Percentiles rank a stretch among this genome's conserved stretches.
phyloP scores from a whole-genome alignment of 805 yeast genomes.

The Ogataea degrootiae region DNA sequence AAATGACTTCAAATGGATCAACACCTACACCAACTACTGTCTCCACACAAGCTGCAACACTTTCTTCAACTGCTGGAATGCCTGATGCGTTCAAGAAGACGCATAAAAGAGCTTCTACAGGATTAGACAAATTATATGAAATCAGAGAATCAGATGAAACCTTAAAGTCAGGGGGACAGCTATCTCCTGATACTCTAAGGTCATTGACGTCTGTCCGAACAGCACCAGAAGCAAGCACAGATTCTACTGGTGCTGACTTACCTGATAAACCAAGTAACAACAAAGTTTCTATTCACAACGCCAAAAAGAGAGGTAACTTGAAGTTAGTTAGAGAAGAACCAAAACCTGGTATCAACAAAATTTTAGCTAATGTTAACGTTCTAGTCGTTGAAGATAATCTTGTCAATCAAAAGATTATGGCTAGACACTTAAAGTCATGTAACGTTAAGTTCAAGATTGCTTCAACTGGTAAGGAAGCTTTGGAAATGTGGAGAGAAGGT shows the following conservation, averaged over 20 bases:
- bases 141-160: background rate
- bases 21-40: conserved; percentile 1
- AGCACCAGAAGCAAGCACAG: too few relatives aligned
- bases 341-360: conserved; percentile 48
- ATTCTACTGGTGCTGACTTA: too few relatives aligned
- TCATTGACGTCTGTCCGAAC: too few relatives aligned
- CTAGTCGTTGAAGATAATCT: conserved; percentile 95
- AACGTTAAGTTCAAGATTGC: conserved; percentile 83
- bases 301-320: background rate
- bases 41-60: background rate
- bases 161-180: too few relatives aligned
- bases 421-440: conserved; percentile 80
- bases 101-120: background rate
- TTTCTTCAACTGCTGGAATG: too few relatives aligned
- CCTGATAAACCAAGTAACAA: too few relatives aligned
- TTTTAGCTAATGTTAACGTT: conserved; percentile 85
- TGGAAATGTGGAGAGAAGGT: conserved; percentile 90
- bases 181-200: too few relatives aligned
- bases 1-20: too few relatives aligned
- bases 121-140: background rate
- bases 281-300: too few relatives aligned
- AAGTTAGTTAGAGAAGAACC: conserved; percentile 6
- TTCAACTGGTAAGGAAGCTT: conserved; percentile 90
- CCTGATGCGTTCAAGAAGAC: background rate
- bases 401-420: conserved; percentile 87